Evolutionary conservation across 768 basidiomycete species (phyloP).

Genomic region (Dentipellis sp.): DNA sequence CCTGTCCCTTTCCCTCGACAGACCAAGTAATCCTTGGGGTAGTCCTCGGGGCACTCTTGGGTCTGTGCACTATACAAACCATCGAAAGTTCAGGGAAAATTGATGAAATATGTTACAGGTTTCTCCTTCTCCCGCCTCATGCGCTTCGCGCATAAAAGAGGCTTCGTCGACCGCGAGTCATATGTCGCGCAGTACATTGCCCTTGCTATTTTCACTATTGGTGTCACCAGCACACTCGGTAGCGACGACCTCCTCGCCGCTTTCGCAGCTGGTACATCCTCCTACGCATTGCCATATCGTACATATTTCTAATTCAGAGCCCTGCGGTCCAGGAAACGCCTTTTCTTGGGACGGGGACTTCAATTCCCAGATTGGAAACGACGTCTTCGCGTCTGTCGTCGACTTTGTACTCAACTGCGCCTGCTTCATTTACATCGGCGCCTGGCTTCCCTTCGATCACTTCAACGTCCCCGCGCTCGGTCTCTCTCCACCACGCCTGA

Average conservation of each 20-base stretch:
- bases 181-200: slow-evolving; percentile 82
- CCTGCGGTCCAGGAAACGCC: slow-evolving; percentile 53
- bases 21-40: slow-evolving; percentile 79
- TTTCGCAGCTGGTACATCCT: slow-evolving; percentile 61
- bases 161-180: slow-evolving; percentile 72
- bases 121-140: slow-evolving; percentile 63
- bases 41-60: slow-evolving; percentile 51
- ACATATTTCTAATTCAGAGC: not conserved
- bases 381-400: slow-evolving; percentile 83
- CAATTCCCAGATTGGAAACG: slow-evolving; percentile 72
- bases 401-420: slow-evolving; percentile 78
- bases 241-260: slow-evolving; percentile 86
- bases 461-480: slow-evolving; percentile 51
- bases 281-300: not conserved
- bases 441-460: slow-evolving; percentile 65
- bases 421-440: slow-evolving; percentile 81
- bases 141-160: slow-evolving; percentile 52
- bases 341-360: slow-evolving; percentile 90
- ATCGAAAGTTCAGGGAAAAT: not conserved
- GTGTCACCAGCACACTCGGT: slow-evolving; percentile 72
- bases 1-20: slow-evolving; percentile 17
- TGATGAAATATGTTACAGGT: slow-evolving; percentile 29
- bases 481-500: slow-evolving; percentile 61
- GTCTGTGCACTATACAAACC: slow-evolving; percentile 9
- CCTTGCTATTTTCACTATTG: slow-evolving; percentile 63